These are phyloP conservation scores for Raphanus hybrid DNA, from an alignment of 441 rosid species.

Conservation along the genomic window DNA sequence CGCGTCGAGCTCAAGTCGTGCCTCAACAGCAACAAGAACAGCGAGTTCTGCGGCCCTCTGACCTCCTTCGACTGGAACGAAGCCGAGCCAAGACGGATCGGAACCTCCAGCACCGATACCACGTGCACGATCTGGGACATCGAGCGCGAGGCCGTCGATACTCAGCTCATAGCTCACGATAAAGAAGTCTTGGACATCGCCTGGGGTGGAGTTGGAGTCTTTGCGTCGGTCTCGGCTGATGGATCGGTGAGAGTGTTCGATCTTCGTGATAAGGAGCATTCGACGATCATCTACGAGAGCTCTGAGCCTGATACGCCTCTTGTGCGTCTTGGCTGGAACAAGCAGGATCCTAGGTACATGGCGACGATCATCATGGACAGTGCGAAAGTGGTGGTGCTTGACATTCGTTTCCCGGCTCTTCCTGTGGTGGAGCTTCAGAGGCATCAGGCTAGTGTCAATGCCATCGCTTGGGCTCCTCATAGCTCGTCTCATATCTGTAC, in stretches of 20 bases:
- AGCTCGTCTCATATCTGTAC: conserved; percentile 97
- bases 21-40: conserved; percentile 85
- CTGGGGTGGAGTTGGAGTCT: conserved; percentile 99
- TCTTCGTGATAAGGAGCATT: conserved; percentile 78
- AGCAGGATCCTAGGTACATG: conserved; percentile 87
- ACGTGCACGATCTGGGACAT: conserved; percentile 99
- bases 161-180: conserved; percentile 93
- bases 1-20: conserved; percentile 70
- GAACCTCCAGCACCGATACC: conserved; percentile 86
- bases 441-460: conserved; percentile 90
- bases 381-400: conserved; percentile 91
- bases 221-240: conserved; percentile 96
- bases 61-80: conserved; percentile 98
- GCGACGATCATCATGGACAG: conserved; percentile 72
- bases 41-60: conserved; percentile 86
- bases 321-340: conserved; percentile 96
- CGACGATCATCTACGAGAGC: conserved; percentile 59
- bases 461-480: conserved; percentile 99
- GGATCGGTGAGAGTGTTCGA: conserved; percentile 96
- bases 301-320: conserved; percentile 93
- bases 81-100: conserved; percentile 88
- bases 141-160: conserved; percentile 86
- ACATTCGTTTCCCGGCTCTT: conserved; percentile 88
- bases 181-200: conserved; percentile 98
- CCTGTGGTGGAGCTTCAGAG: conserved; percentile 96